Base-by-base conservation (phyloP, 768 basidiomycete genomes). In the Hortiboletus campestris region DNA sequence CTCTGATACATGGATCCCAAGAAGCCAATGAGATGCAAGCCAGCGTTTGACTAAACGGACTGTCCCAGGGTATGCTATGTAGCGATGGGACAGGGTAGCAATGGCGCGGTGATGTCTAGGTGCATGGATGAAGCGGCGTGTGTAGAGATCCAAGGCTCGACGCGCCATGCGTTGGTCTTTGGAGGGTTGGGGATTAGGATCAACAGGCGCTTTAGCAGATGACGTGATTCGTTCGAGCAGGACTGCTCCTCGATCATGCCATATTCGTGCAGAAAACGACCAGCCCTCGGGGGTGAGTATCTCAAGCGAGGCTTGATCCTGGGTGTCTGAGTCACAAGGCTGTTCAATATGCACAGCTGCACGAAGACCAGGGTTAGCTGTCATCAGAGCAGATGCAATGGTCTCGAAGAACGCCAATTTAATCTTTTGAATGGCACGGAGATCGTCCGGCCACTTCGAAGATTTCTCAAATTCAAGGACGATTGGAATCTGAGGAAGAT, bases 381-480 rank as follows among this genome's bases (percentile, higher is more conserved):
- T 68, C 80, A 84, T 83, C 45, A 97, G 76, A 1, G 79, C 77
- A 19, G 77, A 75, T 2, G 88, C 92, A 8, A 98, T 78, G 39
- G 84, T 83, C 66, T 94, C 91, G 57, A 98, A 84, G 67, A 98
- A 89, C 0, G 95, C 96, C 1, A 96, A 76, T 70, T 98, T 98
- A 71, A 94, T 87, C 59, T 92, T 92, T 69, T 97, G 96, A 45
- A 98, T 89, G 0, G 94, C 94, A 17, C 78, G 80, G 5, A 98
- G 79, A 60, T 98, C 94, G 65, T 98, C 95, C 0, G 97, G 96
- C 97, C 97, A 99, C 58, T 83, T 83, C 0, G 88, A 85, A 0
- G 94, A 96, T 58, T 88, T 89, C 68, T 98, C 96, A 63, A 98
- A 97, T 69, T 95, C 89, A 32, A 98, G 72, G 22, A 94, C 69